A percentile compares a stretch with the other conserved stretches of the same genome.
These are phyloP conservation scores for Tylopilus intermedius DNA, from an alignment of 768 basidiomycete genomes.

Conservation along the genomic window DNA sequence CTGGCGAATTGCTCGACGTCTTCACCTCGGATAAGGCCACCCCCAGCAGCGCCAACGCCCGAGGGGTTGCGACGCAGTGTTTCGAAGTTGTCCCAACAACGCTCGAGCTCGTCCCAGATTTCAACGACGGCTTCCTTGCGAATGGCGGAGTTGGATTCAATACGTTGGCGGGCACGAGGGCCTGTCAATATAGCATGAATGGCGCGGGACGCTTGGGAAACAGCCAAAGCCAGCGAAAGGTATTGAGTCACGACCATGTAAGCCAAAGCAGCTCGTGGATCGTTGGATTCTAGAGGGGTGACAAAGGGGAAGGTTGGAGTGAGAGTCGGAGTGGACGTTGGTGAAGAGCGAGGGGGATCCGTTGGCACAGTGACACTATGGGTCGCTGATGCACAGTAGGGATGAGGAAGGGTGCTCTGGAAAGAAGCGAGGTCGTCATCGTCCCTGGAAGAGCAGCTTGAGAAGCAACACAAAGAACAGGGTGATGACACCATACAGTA, in stretches of 20 bases:
- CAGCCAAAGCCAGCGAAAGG: slow-evolving; percentile 66
- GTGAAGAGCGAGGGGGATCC: slow-evolving; percentile 32
- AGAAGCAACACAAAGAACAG: neutral
- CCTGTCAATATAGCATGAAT: slow-evolving; percentile 80
- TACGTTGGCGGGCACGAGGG: slow-evolving; percentile 58
- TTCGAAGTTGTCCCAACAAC: slow-evolving; percentile 83
- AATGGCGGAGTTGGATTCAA: slow-evolving; percentile 47
- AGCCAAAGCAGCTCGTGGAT: slow-evolving; percentile 35
- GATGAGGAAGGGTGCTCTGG: slow-evolving; percentile 54
- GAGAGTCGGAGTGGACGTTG: slow-evolving; percentile 21
- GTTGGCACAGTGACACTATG: slow-evolving; percentile 31
- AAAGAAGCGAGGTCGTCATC: slow-evolving; percentile 75
- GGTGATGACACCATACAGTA: slow-evolving; percentile 52
- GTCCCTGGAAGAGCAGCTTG: slow-evolving; percentile 39
- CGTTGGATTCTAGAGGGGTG: slow-evolving; percentile 20
- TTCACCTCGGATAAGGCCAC: slow-evolving; percentile 38
- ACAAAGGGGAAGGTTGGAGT: slow-evolving; percentile 23
- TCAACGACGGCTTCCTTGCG: slow-evolving; percentile 63
- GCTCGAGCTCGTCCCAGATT: slow-evolving; percentile 82
- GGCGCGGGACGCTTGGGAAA: slow-evolving; percentile 71
- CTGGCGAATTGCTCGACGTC: slow-evolving; percentile 68
- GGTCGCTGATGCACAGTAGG: slow-evolving; percentile 29
- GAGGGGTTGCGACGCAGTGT: slow-evolving; percentile 44
- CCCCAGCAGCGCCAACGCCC: slow-evolving; percentile 37
- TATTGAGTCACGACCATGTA: slow-evolving; percentile 55